Evolutionary conservation across 2,329 filamentous ascomycete species (phyloP).

Genomic region (Chaetomium sp.): DNA sequence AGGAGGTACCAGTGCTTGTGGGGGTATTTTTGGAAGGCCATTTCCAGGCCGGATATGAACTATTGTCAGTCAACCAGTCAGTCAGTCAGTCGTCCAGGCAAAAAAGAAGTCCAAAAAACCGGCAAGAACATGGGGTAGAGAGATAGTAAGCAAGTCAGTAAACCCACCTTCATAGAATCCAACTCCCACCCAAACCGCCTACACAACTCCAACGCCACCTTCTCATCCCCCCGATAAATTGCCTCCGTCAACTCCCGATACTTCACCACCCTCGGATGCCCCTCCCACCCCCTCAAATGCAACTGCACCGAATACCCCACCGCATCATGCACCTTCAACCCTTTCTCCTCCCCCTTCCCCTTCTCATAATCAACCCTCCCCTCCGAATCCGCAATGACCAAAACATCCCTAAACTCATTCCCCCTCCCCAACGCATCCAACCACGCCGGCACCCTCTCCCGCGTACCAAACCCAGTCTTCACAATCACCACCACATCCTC

Average conservation of each 20-base stretch:
- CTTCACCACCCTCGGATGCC: constrained; percentile 32
- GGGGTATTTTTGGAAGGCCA: constrained; percentile 43
- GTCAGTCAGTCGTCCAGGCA: no score
- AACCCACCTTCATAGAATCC: constrained; percentile 42
- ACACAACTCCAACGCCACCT: constrained; percentile 33
- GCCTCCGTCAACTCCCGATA: constrained; percentile 35
- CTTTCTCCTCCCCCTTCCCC: constrained; percentile 22
- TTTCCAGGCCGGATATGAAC: constrained; percentile 50
- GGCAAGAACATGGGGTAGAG: no score
- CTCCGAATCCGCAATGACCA: constrained; percentile 47
- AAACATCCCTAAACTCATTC: constrained; percentile 35
- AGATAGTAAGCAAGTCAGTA: not conserved
- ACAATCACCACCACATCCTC: constrained; percentile 45
- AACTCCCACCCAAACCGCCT: constrained; percentile 42
- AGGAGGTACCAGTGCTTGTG: constrained; percentile 54
- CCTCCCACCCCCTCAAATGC: constrained; percentile 26
- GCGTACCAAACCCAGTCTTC: constrained; percentile 52
- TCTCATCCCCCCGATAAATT: constrained; percentile 33
- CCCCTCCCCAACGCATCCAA: constrained; percentile 40
- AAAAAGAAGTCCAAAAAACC: no score
- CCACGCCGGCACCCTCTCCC: constrained; percentile 40
- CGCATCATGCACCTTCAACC: constrained; percentile 35
- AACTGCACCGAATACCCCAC: constrained; percentile 30
- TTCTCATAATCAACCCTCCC: constrained; percentile 14
- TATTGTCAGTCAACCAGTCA: no score